Evolutionary conservation across 2,329 filamentous ascomycete species (phyloP).

Genomic region (Colletotrichum sp.): DNA sequence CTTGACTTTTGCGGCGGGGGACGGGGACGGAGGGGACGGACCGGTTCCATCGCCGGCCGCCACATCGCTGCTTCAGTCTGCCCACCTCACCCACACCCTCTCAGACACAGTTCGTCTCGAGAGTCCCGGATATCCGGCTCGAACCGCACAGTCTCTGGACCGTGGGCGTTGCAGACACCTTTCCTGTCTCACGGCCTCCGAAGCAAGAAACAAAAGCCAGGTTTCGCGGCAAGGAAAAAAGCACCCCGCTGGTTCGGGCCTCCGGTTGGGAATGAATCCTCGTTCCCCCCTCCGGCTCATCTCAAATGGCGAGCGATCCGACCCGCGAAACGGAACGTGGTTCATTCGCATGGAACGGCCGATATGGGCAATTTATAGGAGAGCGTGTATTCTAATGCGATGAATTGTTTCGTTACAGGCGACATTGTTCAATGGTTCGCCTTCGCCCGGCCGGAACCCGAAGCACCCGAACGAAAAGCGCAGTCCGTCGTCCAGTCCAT

Average conservation of each 20-base stretch:
- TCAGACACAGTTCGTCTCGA: not conserved
- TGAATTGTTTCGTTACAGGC: not conserved
- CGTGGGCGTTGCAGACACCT: fast-evolving
- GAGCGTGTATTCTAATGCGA: not conserved
- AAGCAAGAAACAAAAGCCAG: not conserved
- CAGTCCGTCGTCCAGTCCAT: not conserved
- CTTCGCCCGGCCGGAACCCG: not conserved
- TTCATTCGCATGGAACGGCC: not conserved
- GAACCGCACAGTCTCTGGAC: not conserved
- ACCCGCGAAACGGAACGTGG: not conserved
- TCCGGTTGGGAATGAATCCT: not conserved
- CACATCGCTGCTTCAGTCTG: not conserved
- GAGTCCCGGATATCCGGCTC: not conserved
- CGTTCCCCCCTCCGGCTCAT: not conserved
- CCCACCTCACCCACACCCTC: not conserved
- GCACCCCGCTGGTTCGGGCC: not conserved
- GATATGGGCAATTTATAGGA: not conserved
- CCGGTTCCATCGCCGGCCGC: not conserved
- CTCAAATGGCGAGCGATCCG: not conserved
- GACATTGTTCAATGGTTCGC: not conserved
- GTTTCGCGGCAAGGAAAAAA: not conserved
- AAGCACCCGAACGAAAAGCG: not conserved
- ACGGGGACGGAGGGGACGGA: not conserved
- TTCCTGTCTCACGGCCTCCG: not conserved
- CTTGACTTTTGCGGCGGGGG: not conserved